These are phyloP conservation scores for Neoarthrinium moseri DNA, from an alignment of 2,329 filamentous ascomycete genomes.

Conservation along the genomic window DNA sequence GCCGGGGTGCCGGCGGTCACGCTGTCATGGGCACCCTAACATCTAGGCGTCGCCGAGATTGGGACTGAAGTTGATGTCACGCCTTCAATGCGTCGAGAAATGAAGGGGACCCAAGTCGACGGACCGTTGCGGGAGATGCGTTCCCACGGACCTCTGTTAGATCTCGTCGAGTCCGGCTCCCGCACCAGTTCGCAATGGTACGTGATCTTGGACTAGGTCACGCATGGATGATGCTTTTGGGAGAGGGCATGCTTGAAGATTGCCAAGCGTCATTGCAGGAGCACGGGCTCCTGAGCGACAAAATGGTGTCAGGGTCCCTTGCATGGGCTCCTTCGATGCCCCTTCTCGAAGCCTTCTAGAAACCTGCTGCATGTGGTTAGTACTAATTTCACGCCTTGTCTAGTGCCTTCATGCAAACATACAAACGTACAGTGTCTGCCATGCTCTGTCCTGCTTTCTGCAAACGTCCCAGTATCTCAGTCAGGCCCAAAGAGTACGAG, in stretches of 20 bases:
- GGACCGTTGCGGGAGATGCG: slow-evolving; percentile 13
- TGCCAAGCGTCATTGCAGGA: background rate
- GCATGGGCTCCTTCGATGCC: background rate
- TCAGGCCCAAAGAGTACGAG: too few relatives aligned
- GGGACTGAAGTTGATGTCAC: slow-evolving; percentile 11
- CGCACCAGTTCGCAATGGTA: background rate
- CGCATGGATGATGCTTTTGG: slow-evolving; percentile 1
- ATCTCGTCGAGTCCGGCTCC: slow-evolving; percentile 2
- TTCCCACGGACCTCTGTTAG: slow-evolving; percentile 10
- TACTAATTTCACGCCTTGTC: slow-evolving; percentile 11
- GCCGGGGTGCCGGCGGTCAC: too few relatives aligned
- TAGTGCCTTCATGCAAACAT: slow-evolving; percentile 7
- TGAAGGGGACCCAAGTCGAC: slow-evolving; percentile 3
- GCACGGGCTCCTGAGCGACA: slow-evolving; percentile 5
- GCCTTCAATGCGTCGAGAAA: slow-evolving; percentile 2
- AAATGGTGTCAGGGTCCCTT: background rate
- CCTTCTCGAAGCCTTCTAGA: slow-evolving; percentile 15
- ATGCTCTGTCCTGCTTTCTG: too few relatives aligned
- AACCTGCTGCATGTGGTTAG: slow-evolving; percentile 12
- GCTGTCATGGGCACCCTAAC: too few relatives aligned
- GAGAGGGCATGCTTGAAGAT: background rate
- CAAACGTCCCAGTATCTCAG: too few relatives aligned
- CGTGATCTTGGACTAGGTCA: background rate
- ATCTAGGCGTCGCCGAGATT: slow-evolving; percentile 13
- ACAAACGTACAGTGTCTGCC: background rate